A percentile compares a stretch with the other conserved stretches of the same genome.
Evolutionary conservation across 2,329 filamentous ascomycete species (phyloP).

Genomic region (Colletotrichum tropicale): DNA sequence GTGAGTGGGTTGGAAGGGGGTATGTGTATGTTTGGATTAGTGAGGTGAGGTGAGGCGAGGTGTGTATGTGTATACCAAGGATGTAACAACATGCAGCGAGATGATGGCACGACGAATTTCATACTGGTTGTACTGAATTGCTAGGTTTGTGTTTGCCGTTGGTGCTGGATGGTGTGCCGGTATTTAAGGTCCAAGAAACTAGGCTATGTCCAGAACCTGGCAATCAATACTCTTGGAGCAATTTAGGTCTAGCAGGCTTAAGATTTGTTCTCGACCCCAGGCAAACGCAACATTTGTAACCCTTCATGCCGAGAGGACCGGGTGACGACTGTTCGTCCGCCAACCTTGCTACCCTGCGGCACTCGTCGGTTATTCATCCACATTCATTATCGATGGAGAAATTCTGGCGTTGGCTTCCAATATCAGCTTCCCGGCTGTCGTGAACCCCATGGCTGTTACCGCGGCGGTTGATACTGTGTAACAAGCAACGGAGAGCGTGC

Average conservation of each 20-base stretch:
- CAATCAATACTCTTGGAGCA: too few relatives aligned
- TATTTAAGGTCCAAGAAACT: background rate
- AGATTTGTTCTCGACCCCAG: too few relatives aligned
- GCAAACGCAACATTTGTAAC: too few relatives aligned
- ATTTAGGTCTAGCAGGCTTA: too few relatives aligned
- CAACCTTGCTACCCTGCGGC: too few relatives aligned
- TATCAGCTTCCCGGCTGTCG: fast-evolving
- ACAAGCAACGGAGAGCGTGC: too few relatives aligned
- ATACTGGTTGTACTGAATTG: background rate
- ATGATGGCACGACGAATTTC: background rate
- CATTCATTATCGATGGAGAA: background rate
- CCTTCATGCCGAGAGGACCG: too few relatives aligned
- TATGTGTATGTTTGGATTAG: background rate
- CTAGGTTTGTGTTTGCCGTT: background rate
- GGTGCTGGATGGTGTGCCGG: background rate
- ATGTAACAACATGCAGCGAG: background rate
- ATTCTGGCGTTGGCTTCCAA: background rate
- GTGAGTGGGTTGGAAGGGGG: background rate
- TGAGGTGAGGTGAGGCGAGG: background rate
- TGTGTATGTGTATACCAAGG: background rate
- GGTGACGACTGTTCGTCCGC: too few relatives aligned
- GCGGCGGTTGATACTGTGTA: background rate
- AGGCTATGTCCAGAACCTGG: background rate
- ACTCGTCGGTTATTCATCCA: background rate
- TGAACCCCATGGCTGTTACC: background rate